Evolutionary conservation across 345 rosid genomes (phyloP).

Genomic region (Gossypium anomalum): DNA sequence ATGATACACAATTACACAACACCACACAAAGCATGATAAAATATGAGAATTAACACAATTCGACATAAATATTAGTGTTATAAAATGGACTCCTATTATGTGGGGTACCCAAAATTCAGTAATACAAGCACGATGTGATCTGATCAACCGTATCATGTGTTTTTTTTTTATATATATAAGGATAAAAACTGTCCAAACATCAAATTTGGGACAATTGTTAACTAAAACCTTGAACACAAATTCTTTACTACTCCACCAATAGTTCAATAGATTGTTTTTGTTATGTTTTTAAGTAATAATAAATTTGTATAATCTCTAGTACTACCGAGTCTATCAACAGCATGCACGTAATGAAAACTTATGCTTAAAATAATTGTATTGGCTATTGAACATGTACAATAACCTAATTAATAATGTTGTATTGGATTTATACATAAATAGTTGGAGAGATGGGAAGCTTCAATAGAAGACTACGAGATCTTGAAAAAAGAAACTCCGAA

Average conservation of each 20-base stretch:
- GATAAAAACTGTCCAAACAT: no score
- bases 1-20: not conserved
- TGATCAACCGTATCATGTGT: no score
- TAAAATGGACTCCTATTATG: no score
- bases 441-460: slow-evolving; percentile 1
- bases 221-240: no score
- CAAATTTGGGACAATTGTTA: no score
- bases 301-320: not conserved
- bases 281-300: no score
- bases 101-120: no score
- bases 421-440: not conserved
- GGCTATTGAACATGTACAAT: not conserved
- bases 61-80: no score
- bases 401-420: not conserved
- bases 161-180: no score
- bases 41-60: not conserved
- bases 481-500: not conserved
- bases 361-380: not conserved
- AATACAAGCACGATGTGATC: no score
- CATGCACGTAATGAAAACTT: not conserved
- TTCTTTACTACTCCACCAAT: no score
- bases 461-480: not conserved
- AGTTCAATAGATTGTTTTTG: no score
- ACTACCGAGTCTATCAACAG: not conserved
- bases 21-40: not conserved